These are phyloP conservation scores for Penicillium parvum DNA, from an alignment of 495 filamentous ascomycete species.

Conservation along the genomic window DNA sequence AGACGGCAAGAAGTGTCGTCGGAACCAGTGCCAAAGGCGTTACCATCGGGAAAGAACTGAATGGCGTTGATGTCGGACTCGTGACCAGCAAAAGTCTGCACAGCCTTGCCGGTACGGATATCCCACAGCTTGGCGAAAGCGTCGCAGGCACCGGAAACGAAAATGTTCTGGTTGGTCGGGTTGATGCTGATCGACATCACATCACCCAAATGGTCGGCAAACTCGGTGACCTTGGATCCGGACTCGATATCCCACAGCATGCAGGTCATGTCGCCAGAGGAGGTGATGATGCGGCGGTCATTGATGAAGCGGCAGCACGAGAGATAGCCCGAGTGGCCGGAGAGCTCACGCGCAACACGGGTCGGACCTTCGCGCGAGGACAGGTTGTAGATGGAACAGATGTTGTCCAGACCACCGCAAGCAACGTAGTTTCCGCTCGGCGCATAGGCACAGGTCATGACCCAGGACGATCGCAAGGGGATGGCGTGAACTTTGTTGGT, in stretches of 20 bases:
- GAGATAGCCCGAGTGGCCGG: slow-evolving; percentile 94
- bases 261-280: slow-evolving; percentile 98
- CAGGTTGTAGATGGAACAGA: slow-evolving; percentile 99
- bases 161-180: slow-evolving; percentile 93
- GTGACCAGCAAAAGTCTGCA: slow-evolving; percentile 97
- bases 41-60: slow-evolving; percentile 98
- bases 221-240: slow-evolving; percentile 94
- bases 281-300: slow-evolving; percentile 94
- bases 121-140: slow-evolving; percentile 99
- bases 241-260: slow-evolving; percentile 99
- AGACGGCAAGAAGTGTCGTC: slow-evolving; percentile 96
- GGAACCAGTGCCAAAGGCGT: slow-evolving; percentile 97
- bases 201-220: slow-evolving; percentile 96
- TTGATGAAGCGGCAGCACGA: slow-evolving; percentile 99
- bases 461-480: slow-evolving; percentile 96
- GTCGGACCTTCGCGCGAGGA: slow-evolving; percentile 94
- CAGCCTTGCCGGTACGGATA: slow-evolving; percentile 95
- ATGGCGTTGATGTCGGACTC: slow-evolving; percentile 99
- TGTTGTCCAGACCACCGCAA: slow-evolving; percentile 97
- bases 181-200: slow-evolving; percentile 99
- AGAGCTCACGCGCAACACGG: slow-evolving; percentile 91
- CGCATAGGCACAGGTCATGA: slow-evolving; percentile 99
- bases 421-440: slow-evolving; percentile 98
- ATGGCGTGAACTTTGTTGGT: slow-evolving; percentile 99
- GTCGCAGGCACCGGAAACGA: slow-evolving; percentile 97